Base-by-base conservation (phyloP, 495 filamentous ascomycete species). In the Penicillium nucicola region DNA sequence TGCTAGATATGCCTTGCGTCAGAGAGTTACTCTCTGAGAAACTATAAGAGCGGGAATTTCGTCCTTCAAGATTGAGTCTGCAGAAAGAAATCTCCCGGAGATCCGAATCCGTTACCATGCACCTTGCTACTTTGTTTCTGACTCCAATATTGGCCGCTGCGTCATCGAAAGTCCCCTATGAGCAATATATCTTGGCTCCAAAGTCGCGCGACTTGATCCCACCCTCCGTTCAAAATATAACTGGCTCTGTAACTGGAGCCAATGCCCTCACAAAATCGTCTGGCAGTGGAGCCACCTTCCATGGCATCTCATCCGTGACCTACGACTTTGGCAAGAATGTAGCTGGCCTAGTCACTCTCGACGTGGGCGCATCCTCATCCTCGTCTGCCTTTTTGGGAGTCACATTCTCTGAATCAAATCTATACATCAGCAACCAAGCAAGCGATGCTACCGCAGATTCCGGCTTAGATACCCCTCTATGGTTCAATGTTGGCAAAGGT, bases 271-370 rank as follows among this genome's bases (percentile, higher is more conserved):
- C 56, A 4, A 43, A 41, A 12, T 33, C 52, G 2, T 43, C 53
- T 2, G 25, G 30, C 5, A 12, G 11, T 4, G 15, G 5, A 0
- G 30, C 48, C 38, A 53, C 42, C 15, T 55, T 59, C 34, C 11
- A 59, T 14, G 63, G 47, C 10, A 48, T 48, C n/a, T 72, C 73
- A 3, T 70, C 67, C 2, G 66, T 74, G 4, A 74, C 74, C 0
- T 71, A 68, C 22, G 75, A 79, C 40, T 77, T 76, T 56, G 71
- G 69, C 2, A 70, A 66, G 41, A 75, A 75, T 48, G 66, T 77
- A 7, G 75, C 62, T 5, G 75, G 76, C 6, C 46, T 70, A 4
- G 69, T 73, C 9, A 63, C 67, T 2, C 52, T 77, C 8, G 54
- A 55, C 30, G 57, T 78, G 18, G 58, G 46, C 13, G 40, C 49